Percentiles rank a stretch among this genome's conserved stretches.
phyloP scores from a whole-genome alignment of 2,329 filamentous ascomycete species.

The Pseudocercospora musae region DNA sequence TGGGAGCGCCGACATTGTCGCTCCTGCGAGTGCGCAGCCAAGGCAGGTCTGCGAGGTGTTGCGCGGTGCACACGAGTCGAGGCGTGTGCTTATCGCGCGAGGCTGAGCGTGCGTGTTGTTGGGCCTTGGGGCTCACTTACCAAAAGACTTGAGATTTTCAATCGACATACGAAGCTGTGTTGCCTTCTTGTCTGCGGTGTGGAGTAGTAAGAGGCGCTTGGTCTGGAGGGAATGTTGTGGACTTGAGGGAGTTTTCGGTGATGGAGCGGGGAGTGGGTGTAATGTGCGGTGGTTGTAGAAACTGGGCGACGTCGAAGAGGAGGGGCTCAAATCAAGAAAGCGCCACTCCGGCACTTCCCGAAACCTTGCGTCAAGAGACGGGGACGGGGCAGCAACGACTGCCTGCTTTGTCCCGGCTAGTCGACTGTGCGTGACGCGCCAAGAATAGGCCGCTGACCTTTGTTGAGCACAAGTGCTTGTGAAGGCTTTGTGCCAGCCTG shows the following conservation, averaged over 20 bases:
- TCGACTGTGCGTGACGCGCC: too few relatives aligned
- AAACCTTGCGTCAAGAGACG: background rate
- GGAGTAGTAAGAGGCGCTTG: constrained; percentile 8
- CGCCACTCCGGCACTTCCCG: background rate
- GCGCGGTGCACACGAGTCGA: background rate
- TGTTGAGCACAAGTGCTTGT: background rate
- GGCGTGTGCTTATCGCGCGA: constrained; percentile 19
- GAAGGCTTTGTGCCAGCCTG: background rate
- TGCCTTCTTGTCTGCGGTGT: constrained; percentile 8
- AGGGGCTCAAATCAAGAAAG: background rate
- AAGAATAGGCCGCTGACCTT: background rate
- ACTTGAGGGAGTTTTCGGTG: background rate
- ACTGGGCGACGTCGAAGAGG: background rate
- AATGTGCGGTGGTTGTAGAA: constrained; percentile 6
- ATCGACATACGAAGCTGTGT: constrained; percentile 25
- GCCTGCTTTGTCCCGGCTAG: too few relatives aligned
- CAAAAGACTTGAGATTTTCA: constrained; percentile 29
- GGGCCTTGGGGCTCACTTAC: constrained; percentile 14
- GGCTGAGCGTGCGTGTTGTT: constrained; percentile 12
- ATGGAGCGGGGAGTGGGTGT: constrained; percentile 5
- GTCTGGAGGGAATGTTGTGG: constrained; percentile 5
- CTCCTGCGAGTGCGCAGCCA: background rate
- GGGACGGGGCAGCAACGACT: background rate
- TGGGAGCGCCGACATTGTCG: background rate
- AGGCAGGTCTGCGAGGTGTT: background rate